phyloP scores from a whole-genome alignment of 768 basidiomycete species.

The Boletus eberwhitei region DNA sequence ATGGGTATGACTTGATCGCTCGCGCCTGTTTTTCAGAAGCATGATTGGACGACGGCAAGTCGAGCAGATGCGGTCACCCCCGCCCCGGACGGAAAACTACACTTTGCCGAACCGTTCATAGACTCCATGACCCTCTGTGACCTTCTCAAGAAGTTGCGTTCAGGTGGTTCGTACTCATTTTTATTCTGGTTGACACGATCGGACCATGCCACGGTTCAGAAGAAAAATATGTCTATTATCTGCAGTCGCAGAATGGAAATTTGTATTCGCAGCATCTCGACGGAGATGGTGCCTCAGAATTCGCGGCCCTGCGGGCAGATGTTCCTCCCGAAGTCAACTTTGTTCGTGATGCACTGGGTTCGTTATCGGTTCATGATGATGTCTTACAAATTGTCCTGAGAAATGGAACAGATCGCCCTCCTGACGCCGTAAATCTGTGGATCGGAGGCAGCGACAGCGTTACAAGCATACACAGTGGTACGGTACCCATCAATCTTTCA shows the following conservation, averaged over 20 bases:
- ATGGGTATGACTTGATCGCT: constrained; percentile 53
- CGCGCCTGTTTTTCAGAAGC: neutral
- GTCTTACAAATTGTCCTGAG: neutral
- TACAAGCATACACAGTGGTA: constrained; percentile 87
- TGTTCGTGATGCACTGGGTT: constrained; percentile 79
- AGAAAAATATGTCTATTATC: constrained; percentile 51
- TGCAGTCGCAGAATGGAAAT: constrained; percentile 94
- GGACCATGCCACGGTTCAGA: neutral
- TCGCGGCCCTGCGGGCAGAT: constrained; percentile 57
- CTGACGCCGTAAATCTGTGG: constrained; percentile 94
- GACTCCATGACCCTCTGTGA: constrained; percentile 64
- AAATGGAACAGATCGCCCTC: constrained; percentile 44
- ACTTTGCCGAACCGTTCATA: constrained; percentile 73
- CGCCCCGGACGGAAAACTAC: constrained; percentile 50
- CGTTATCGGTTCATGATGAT: constrained; percentile 16
- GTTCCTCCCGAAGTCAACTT: constrained; percentile 68
- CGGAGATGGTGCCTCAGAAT: constrained; percentile 49
- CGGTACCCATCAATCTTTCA: constrained; percentile 10
- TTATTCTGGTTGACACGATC: neutral
- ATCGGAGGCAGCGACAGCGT: constrained; percentile 74
- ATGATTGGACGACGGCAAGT: constrained; percentile 36
- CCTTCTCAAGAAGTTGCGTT: constrained; percentile 44
- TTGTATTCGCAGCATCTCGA: constrained; percentile 49
- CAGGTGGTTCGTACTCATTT: constrained; percentile 24
- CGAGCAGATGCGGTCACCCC: constrained; percentile 71